phyloP scores from a whole-genome alignment of 2,329 filamentous ascomycete genomes.

The Epichloe coenophiala region DNA sequence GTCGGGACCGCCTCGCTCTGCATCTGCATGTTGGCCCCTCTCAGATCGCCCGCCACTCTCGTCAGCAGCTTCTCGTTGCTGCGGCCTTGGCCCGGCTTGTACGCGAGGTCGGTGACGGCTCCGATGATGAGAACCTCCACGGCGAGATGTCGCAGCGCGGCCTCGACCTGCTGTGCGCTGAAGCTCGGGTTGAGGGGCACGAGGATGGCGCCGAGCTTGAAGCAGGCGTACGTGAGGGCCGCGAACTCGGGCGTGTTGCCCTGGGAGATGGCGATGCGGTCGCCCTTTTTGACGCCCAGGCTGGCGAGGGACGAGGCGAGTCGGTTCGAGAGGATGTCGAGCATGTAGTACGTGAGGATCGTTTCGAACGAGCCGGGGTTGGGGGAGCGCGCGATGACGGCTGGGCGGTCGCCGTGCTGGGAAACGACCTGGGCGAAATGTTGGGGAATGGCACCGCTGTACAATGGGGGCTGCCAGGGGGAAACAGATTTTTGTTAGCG shows the following conservation, averaged over 20 bases:
- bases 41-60: constrained; percentile 30
- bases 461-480: constrained; percentile 45
- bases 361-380: constrained; percentile 34
- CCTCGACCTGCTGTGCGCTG: constrained; percentile 62
- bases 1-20: constrained; percentile 45
- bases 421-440: constrained; percentile 57
- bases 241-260: constrained; percentile 80
- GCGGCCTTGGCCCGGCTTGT: constrained; percentile 40
- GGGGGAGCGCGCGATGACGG: constrained; percentile 38
- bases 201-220: constrained; percentile 86
- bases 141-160: constrained; percentile 64
- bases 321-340: constrained; percentile 65
- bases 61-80: constrained; percentile 37
- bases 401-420: constrained; percentile 47
- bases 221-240: constrained; percentile 74
- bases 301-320: constrained; percentile 58
- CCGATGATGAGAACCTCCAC: constrained; percentile 67
- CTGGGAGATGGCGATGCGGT: constrained; percentile 73
- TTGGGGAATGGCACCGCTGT: constrained; percentile 54
- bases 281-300: constrained; percentile 64
- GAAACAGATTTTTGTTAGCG: background rate
- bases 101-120: constrained; percentile 75
- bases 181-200: constrained; percentile 92
- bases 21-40: constrained; percentile 14
- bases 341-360: constrained; percentile 56